Conservation (phyloP, 2,329 filamentous ascomycete species). For the Clonostachys rhizophaga region DNA sequence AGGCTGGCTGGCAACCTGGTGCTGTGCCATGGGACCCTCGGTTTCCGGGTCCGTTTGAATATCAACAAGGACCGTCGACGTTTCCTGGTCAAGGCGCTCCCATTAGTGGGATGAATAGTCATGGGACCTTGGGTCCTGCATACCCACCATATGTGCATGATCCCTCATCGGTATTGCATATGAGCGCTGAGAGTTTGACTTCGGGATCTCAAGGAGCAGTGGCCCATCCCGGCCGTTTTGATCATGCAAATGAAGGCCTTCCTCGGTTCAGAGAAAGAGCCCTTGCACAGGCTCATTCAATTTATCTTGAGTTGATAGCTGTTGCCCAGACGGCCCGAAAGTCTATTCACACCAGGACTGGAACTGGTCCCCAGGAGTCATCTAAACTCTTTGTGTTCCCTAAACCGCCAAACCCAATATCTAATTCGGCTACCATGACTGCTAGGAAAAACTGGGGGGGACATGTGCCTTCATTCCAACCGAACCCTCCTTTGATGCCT, state of each 20-base stretch:
- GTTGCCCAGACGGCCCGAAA: conserved; percentile 59
- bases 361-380: conserved; percentile 27
- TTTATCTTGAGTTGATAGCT: conserved; percentile 67
- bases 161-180: too few species aligned
- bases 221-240: too few species aligned
- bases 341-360: conserved; percentile 29
- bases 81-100: too few species aligned
- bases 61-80: too few species aligned
- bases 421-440: neutral
- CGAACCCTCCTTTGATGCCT: too few species aligned
- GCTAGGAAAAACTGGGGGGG: too few species aligned
- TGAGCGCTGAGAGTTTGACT: too few species aligned
- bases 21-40: neutral
- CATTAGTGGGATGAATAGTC: too few species aligned
- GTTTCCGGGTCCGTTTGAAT: neutral
- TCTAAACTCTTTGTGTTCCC: conserved; percentile 51
- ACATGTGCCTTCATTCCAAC: too few species aligned
- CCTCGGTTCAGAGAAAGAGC: conserved; percentile 61
- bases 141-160: too few species aligned
- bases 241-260: conserved; percentile 2
- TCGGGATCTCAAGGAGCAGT: too few species aligned
- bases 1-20: neutral
- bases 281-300: conserved; percentile 64
- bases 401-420: conserved; percentile 35
- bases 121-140: too few species aligned